A percentile compares a stretch with the other conserved stretches of the same genome.
Evolutionary conservation across 371 early-diverging fungal species (phyloP).

Genomic region (Choanephora cucurbitarum): DNA sequence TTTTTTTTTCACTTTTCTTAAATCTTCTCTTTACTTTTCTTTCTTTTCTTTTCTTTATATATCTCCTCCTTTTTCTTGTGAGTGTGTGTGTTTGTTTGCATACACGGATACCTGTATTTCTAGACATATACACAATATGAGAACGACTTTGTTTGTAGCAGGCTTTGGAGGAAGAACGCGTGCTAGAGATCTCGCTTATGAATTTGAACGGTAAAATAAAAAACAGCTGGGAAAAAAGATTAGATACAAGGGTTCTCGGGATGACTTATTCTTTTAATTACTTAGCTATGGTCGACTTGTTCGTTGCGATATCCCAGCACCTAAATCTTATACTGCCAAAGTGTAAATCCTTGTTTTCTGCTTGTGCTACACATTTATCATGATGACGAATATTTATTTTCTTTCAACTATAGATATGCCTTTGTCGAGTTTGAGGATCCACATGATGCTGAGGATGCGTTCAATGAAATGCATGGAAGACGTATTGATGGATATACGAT

Average conservation of each 20-base stretch:
- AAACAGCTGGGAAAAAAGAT: too few species aligned
- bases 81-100: too few species aligned
- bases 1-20: too few species aligned
- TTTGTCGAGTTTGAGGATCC: conserved; percentile 93
- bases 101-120: too few species aligned
- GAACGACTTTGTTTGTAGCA: conserved; percentile 70
- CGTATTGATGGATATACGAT: conserved; percentile 78
- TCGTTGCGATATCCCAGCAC: conserved; percentile 85
- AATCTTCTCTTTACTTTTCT: conserved; percentile 7
- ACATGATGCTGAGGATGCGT: conserved; percentile 88
- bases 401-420: conserved; percentile 64
- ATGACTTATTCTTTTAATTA: too few species aligned
- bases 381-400: neutral
- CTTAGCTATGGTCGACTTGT: conserved; percentile 78
- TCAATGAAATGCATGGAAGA: conserved; percentile 85
- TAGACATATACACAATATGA: conserved; percentile 33
- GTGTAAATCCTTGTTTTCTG: conserved; percentile 67
- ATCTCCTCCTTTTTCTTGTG: neutral
- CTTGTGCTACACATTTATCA: too few species aligned
- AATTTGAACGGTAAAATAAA: conserved; percentile 89
- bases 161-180: conserved; percentile 72
- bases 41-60: conserved; percentile 6
- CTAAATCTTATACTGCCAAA: conserved; percentile 60
- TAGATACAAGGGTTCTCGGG: too few species aligned
- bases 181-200: conserved; percentile 81